Evolutionary conservation across 495 filamentous ascomycete species (phyloP).

Genomic region (Hypoxylon cercidicola): DNA sequence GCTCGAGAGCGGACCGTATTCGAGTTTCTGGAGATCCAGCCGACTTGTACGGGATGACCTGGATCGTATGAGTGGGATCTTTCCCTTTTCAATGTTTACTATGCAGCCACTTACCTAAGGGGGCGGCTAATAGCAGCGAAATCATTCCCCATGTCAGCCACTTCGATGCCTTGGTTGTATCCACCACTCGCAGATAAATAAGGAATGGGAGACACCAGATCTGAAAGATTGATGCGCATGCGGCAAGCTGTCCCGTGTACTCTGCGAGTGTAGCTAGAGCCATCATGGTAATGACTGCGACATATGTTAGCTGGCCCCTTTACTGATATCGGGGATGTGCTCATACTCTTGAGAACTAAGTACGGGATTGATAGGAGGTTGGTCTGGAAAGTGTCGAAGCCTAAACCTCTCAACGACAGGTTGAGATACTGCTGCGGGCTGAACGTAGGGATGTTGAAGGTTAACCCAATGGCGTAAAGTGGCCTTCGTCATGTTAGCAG

Average conservation of each 20-base stretch:
- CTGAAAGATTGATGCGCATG: conserved; percentile 58
- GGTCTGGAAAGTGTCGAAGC: conserved; percentile 75
- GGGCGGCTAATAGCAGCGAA: conserved; percentile 66
- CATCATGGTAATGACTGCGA: conserved; percentile 56
- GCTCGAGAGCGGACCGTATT: conserved; percentile 73
- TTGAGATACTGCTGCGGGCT: conserved; percentile 72
- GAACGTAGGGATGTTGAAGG: conserved; percentile 68
- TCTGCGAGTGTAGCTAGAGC: conserved; percentile 62
- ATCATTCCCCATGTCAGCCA: conserved; percentile 68
- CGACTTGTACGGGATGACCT: conserved; percentile 71
- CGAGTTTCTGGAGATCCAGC: conserved; percentile 71
- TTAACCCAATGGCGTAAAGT: conserved; percentile 73
- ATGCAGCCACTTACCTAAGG: conserved; percentile 57
- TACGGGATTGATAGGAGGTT: conserved; percentile 62
- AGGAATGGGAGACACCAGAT: conserved; percentile 68
- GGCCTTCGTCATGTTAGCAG: conserved; percentile 52
- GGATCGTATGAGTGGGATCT: background rate
- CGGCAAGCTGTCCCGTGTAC: conserved; percentile 59
- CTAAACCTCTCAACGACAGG: conserved; percentile 69
- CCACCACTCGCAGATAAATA: conserved; percentile 61
- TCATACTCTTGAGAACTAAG: conserved; percentile 50
- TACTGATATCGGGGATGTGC: background rate
- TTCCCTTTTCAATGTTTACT: background rate
- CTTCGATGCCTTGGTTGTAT: conserved; percentile 56
- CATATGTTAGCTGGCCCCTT: conserved; percentile 16